Conservation (phyloP, 768 basidiomycete genomes). For the Kondoa subrosea region DNA sequence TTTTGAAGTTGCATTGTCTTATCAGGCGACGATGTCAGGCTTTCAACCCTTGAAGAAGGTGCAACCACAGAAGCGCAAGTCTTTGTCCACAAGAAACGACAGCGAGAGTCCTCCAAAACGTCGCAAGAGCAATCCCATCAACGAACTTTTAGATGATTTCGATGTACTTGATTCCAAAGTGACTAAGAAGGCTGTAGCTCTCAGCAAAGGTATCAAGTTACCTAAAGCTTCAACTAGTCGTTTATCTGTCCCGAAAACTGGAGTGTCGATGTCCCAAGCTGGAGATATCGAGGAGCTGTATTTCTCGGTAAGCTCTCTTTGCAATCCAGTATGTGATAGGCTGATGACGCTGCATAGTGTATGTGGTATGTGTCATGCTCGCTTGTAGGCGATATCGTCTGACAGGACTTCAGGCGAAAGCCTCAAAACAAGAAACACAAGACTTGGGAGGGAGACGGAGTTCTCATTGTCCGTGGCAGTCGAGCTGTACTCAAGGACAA, state of each 20-base stretch:
- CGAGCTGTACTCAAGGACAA: constrained; percentile 23
- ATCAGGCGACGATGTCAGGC: neutral
- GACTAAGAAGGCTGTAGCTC: neutral
- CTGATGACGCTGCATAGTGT: neutral
- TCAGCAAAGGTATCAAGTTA: neutral
- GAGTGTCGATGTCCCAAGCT: neutral
- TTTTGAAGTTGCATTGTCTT: too few relatives aligned
- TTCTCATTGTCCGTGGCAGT: constrained; percentile 21
- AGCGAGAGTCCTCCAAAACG: neutral
- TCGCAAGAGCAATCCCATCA: too few relatives aligned
- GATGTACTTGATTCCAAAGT: neutral
- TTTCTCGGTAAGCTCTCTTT: neutral
- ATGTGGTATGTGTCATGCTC: constrained; percentile 1
- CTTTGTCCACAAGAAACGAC: neutral
- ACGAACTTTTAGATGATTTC: neutral
- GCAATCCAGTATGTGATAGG: neutral
- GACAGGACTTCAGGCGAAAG: constrained; percentile 15
- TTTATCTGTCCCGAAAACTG: too few relatives aligned
- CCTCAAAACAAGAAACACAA: constrained; percentile 50
- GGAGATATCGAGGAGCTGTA: neutral
- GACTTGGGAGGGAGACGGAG: constrained; percentile 56
- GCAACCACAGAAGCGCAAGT: neutral
- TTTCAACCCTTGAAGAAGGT: neutral
- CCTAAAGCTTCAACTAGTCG: too few relatives aligned
- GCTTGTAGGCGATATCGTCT: neutral